phyloP scores from a whole-genome alignment of 176 grass and related monocot species.

The Zea mays region Zm-B73-REFERENCE-NAM-5.0 NC_050096.1:260348001-260348500 shows the following conservation, averaged over 20 bases:
- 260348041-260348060: neutral
- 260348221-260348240: neutral
- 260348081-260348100: slow-evolving; percentile 8
- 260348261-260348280: neutral
- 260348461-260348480: slow-evolving; percentile 83
- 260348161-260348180: neutral
- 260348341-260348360: slow-evolving; percentile 8
- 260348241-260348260: neutral
- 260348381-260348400: neutral
- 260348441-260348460: slow-evolving; percentile 33
- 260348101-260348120: neutral
- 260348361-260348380: neutral
- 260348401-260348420: neutral
- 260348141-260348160: neutral
- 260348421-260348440: slow-evolving; percentile 19
- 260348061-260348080: neutral
- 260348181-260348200: neutral
- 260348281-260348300: slow-evolving; percentile 3
- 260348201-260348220: neutral
- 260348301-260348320: neutral
- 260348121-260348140: neutral
- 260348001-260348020: too few relatives aligned
- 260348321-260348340: neutral
- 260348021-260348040: too few relatives aligned
- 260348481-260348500: slow-evolving; percentile 60